These are phyloP conservation scores for Corchorus olitorius DNA, from an alignment of 345 rosid species.

Conservation along the genomic window DNA sequence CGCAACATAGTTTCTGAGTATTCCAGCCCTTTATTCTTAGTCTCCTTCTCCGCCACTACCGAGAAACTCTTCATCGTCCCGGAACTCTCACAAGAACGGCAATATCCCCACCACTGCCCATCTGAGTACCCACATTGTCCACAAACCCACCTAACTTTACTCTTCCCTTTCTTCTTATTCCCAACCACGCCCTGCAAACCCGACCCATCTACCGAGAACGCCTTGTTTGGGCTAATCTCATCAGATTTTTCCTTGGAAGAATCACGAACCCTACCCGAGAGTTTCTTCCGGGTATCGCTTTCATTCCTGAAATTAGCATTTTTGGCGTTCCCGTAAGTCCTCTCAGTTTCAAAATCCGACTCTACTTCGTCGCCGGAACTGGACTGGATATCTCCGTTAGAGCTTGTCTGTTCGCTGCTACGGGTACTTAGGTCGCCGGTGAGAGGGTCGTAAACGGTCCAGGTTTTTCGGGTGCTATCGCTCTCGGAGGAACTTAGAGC, in stretches of 20 bases:
- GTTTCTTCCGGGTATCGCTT: slow-evolving; percentile 19
- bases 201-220: not conserved
- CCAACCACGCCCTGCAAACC: not conserved
- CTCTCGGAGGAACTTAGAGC: slow-evolving; percentile 6
- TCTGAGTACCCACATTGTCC: slow-evolving; percentile 66
- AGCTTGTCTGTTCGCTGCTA: not conserved
- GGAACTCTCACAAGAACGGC: slow-evolving; percentile 51
- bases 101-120: slow-evolving; percentile 95
- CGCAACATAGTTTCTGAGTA: slow-evolving; percentile 41
- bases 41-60: slow-evolving; percentile 29
- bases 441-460: slow-evolving; percentile 39
- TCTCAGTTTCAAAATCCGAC: slow-evolving; percentile 22
- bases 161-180: slow-evolving; percentile 17
- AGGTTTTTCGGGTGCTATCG: not conserved
- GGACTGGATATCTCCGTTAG: not conserved
- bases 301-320: slow-evolving; percentile 11
- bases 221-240: slow-evolving; percentile 25
- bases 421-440: not conserved
- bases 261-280: slow-evolving; percentile 18
- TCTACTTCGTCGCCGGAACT: not conserved
- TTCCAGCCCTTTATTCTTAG: slow-evolving; percentile 39
- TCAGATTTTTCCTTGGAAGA: slow-evolving; percentile 16
- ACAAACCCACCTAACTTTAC: slow-evolving; percentile 58
- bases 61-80: slow-evolving; percentile 66
- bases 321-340: slow-evolving; percentile 16